phyloP scores from a whole-genome alignment of 2,329 filamentous ascomycete genomes.

The Didymella exigua region DNA sequence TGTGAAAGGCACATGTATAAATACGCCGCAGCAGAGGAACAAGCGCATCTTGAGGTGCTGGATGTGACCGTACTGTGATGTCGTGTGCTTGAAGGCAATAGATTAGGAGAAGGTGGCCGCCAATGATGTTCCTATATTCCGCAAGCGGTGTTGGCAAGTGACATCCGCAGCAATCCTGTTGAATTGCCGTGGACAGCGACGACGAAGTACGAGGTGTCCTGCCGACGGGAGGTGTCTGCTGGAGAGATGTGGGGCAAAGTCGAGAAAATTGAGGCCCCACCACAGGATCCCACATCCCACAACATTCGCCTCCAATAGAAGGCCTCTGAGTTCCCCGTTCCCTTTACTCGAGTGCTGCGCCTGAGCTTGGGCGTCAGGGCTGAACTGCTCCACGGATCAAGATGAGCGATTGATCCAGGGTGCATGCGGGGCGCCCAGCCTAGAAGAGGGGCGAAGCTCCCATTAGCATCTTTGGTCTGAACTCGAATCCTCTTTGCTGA shows the following conservation, averaged over 20 bases:
- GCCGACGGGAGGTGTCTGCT: background rate
- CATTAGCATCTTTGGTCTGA: conserved; percentile 9
- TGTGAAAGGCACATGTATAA: conserved; percentile 10
- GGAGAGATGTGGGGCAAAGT: conserved; percentile 5
- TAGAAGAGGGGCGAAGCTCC: conserved; percentile 32
- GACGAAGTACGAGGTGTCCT: background rate
- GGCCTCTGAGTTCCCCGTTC: conserved; percentile 8
- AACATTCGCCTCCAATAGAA: conserved; percentile 29
- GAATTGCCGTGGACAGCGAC: background rate
- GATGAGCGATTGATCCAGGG: conserved; percentile 21
- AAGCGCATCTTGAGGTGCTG: conserved; percentile 7
- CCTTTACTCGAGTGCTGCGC: conserved; percentile 18
- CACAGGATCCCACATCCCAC: conserved; percentile 32
- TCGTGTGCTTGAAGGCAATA: background rate
- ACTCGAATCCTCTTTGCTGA: conserved; percentile 2
- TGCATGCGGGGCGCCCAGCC: conserved; percentile 30
- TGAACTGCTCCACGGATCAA: conserved; percentile 15
- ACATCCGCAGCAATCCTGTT: background rate
- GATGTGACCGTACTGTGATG: background rate
- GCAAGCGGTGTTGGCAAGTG: background rate
- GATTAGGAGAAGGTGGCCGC: background rate
- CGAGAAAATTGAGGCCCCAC: conserved; percentile 25
- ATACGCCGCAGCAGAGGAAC: conserved; percentile 15
- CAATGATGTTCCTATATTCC: background rate
- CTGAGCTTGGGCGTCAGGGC: conserved; percentile 15